These are phyloP conservation scores for Yamadazyma kanchanaburiensis DNA, from an alignment of 1,139 yeast genomes.

Conservation along the genomic window DNA sequence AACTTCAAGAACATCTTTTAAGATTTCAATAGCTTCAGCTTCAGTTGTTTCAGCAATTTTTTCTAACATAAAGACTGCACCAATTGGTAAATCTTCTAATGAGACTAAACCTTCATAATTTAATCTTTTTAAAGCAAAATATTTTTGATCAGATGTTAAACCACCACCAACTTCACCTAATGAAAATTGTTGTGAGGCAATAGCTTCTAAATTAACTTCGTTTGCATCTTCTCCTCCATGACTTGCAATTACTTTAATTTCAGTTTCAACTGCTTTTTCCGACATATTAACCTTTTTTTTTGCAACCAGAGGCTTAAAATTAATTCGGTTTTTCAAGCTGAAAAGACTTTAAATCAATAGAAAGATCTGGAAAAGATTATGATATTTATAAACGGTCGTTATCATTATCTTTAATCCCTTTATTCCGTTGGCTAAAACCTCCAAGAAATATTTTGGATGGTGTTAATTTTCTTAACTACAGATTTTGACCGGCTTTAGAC, in stretches of 20 bases:
- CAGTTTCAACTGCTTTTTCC: background rate
- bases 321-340: no score
- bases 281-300: slow-evolving; percentile 1
- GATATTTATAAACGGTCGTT: no score
- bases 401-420: no score
- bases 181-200: slow-evolving; percentile 19
- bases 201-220: slow-evolving; percentile 14
- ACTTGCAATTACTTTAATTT: slow-evolving; percentile 6
- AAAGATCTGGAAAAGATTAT: no score
- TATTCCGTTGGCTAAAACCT: no score
- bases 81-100: slow-evolving; percentile 29
- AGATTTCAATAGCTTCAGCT: slow-evolving; percentile 39
- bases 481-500: no score
- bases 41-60: slow-evolving; percentile 32
- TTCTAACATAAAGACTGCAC: slow-evolving; percentile 33
- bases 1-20: slow-evolving; percentile 34
- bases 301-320: no score
- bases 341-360: no score
- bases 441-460: no score
- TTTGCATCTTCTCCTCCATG: slow-evolving; percentile 4
- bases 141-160: slow-evolving; percentile 23
- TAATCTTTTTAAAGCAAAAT: slow-evolving; percentile 22
- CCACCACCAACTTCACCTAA: slow-evolving; percentile 19
- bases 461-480: no score
- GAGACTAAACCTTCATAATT: slow-evolving; percentile 20